These are phyloP conservation scores for Aspergillus brasiliensis DNA, from an alignment of 2,329 filamentous ascomycete genomes.

Conservation along the genomic window DNA sequence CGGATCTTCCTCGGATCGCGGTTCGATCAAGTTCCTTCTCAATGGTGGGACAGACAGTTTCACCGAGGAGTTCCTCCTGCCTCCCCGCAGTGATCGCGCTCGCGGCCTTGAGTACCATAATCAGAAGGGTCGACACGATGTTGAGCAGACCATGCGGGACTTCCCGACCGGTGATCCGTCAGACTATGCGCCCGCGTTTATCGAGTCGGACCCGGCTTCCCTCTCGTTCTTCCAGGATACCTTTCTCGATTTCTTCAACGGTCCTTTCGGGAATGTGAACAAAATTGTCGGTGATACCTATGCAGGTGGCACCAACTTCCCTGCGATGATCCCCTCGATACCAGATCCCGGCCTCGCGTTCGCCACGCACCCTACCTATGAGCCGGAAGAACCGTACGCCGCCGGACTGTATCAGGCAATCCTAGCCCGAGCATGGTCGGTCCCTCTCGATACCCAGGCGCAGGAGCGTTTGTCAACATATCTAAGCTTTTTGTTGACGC, in stretches of 20 bases:
- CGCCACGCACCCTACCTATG: conserved; percentile 28
- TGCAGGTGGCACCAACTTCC: conserved; percentile 20
- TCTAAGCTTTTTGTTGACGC: conserved; percentile 44
- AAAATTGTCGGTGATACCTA: conserved; percentile 29
- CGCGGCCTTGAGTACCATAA: conserved; percentile 42
- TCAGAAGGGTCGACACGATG: conserved; percentile 29
- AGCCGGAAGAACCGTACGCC: conserved; percentile 42
- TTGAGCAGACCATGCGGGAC: conserved; percentile 19
- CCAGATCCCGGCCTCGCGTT: conserved; percentile 25
- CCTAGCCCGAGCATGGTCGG: conserved; percentile 39
- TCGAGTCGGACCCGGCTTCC: conserved; percentile 28
- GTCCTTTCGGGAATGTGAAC: conserved; percentile 34
- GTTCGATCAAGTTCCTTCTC: conserved; percentile 50
- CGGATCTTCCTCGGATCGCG: conserved; percentile 42
- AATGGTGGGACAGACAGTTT: conserved; percentile 51
- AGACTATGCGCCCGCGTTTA: conserved; percentile 22
- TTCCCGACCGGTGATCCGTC: conserved; percentile 21
- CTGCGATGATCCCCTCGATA: conserved; percentile 17
- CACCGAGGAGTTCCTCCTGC: conserved; percentile 48
- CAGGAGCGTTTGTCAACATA: conserved; percentile 44
- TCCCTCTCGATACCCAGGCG: conserved; percentile 40
- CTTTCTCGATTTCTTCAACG: conserved; percentile 42
- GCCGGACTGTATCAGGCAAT: conserved; percentile 45
- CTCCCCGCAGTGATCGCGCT: conserved; percentile 41
- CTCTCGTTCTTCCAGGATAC: conserved; percentile 38